A percentile compares a stretch with the other conserved stretches of the same genome.
These are phyloP conservation scores for Diplosphaera chodatii DNA, from an alignment of 139 green algal genomes.

Conservation along the genomic window DNA sequence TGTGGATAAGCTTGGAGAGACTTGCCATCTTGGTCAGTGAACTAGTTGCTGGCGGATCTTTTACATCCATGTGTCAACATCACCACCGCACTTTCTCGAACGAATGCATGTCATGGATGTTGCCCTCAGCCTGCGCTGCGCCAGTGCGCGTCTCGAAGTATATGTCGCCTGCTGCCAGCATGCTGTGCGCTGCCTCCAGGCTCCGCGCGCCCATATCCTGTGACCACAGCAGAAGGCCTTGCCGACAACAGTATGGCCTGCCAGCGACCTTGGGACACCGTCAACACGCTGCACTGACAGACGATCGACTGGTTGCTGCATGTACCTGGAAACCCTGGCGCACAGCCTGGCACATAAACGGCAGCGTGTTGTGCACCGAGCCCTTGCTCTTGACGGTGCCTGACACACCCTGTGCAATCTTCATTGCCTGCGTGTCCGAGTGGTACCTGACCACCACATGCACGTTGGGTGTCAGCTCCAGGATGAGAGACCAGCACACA, in stretches of 20 bases:
- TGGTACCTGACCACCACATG: conserved; percentile 63
- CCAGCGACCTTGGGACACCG: too few species aligned
- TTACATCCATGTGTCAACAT: too few species aligned
- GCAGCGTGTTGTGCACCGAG: conserved; percentile 51
- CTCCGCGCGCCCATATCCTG: conserved; percentile 72
- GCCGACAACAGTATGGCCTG: too few species aligned
- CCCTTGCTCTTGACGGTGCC: conserved; percentile 95
- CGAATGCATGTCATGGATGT: conserved; percentile 89
- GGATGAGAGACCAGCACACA: too few species aligned
- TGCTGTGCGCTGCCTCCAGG: conserved; percentile 38
- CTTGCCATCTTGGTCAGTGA: too few species aligned
- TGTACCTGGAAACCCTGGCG: conserved; percentile 91
- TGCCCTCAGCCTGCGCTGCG: conserved; percentile 77
- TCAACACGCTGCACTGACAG: too few species aligned
- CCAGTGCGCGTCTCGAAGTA: conserved; percentile 75
- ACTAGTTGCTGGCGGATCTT: too few species aligned
- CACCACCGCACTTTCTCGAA: conserved; percentile 88
- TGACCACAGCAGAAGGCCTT: too few species aligned
- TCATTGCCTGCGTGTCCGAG: conserved; percentile 82
- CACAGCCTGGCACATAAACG: conserved; percentile 83
- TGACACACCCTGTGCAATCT: conserved; percentile 94
- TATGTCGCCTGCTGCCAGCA: conserved; percentile 59
- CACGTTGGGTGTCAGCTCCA: too few species aligned
- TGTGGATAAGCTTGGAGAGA: too few species aligned
- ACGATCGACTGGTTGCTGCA: too few species aligned